These are phyloP conservation scores for Aureobasidium musti DNA, from an alignment of 2,329 filamentous ascomycete species.

Conservation along the genomic window DNA sequence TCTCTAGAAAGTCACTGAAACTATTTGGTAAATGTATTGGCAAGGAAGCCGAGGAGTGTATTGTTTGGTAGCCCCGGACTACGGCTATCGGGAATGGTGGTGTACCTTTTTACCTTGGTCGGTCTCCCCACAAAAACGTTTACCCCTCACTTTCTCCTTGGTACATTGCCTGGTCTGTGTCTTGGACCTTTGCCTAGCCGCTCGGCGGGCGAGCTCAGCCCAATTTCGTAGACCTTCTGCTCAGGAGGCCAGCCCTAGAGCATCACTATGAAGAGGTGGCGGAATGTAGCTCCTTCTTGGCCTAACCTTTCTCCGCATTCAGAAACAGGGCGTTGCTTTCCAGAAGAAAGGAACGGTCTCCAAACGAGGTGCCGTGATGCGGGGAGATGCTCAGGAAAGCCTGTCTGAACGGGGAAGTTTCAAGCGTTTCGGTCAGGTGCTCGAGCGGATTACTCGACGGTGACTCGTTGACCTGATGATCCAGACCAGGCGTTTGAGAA, in stretches of 20 bases:
- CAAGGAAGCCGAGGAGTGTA: background rate
- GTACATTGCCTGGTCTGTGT: constrained; percentile 4
- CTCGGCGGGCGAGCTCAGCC: constrained; percentile 3
- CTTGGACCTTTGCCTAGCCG: constrained; percentile 23
- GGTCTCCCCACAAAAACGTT: constrained; percentile 10
- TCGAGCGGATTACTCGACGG: constrained; percentile 10
- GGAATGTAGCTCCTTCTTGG: constrained; percentile 14
- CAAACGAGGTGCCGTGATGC: constrained; percentile 14
- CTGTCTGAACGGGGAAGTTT: constrained; percentile 11
- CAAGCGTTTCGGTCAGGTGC: constrained; percentile 27
- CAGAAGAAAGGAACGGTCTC: constrained; percentile 5
- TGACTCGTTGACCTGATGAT: constrained; percentile 18
- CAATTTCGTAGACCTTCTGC: background rate
- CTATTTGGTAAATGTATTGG: constrained; percentile 27
- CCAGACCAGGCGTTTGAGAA: constrained; percentile 13
- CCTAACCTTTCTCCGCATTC: constrained; percentile 9
- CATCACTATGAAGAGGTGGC: background rate
- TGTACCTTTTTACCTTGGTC: constrained; percentile 8
- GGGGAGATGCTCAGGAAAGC: constrained; percentile 7
- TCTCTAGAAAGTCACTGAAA: constrained; percentile 7
- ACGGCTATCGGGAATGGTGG: constrained; percentile 9
- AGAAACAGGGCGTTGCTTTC: background rate
- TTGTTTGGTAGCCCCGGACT: constrained; percentile 25
- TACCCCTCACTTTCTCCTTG: background rate
- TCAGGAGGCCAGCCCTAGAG: background rate